phyloP scores from a whole-genome alignment of 2,329 filamentous ascomycete species.

The Thermothelomyces thermophilus region DNA sequence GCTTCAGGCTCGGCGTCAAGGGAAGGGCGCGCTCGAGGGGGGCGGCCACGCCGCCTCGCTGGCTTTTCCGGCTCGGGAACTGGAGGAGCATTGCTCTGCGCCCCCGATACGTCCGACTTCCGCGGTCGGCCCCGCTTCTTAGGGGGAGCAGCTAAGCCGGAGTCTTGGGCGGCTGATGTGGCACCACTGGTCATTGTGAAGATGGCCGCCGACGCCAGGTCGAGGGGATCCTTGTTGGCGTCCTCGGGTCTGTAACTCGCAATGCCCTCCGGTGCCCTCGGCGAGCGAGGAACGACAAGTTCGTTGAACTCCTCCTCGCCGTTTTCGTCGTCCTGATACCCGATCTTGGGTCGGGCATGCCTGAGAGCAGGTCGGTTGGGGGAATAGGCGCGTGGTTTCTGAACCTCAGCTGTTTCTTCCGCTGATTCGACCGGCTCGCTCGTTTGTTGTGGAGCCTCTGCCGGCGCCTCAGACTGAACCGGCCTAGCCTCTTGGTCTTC shows the following conservation, averaged over 20 bases:
- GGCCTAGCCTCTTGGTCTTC: slow-evolving; percentile 13
- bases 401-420: not conserved
- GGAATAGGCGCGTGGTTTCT: slow-evolving; percentile 31
- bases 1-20: not conserved
- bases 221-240: slow-evolving; percentile 30
- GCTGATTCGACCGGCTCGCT: not conserved
- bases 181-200: slow-evolving; percentile 25
- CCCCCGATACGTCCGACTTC: slow-evolving; percentile 11
- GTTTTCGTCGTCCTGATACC: slow-evolving; percentile 46
- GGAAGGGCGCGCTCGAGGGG: slow-evolving; percentile 10
- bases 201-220: slow-evolving; percentile 36
- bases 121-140: slow-evolving; percentile 27
- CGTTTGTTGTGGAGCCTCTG: slow-evolving; percentile 6
- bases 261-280: slow-evolving; percentile 19
- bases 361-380: slow-evolving; percentile 44
- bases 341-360: slow-evolving; percentile 46
- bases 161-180: slow-evolving; percentile 12
- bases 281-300: slow-evolving; percentile 24
- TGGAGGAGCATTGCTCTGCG: not conserved
- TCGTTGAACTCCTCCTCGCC: slow-evolving; percentile 40
- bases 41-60: slow-evolving; percentile 16
- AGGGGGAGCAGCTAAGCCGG: not conserved
- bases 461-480: slow-evolving; percentile 6
- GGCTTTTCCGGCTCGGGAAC: not conserved
- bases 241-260: slow-evolving; percentile 18